Conservation (phyloP, 768 basidiomycete genomes). For the Serendipita sp. region DNA sequence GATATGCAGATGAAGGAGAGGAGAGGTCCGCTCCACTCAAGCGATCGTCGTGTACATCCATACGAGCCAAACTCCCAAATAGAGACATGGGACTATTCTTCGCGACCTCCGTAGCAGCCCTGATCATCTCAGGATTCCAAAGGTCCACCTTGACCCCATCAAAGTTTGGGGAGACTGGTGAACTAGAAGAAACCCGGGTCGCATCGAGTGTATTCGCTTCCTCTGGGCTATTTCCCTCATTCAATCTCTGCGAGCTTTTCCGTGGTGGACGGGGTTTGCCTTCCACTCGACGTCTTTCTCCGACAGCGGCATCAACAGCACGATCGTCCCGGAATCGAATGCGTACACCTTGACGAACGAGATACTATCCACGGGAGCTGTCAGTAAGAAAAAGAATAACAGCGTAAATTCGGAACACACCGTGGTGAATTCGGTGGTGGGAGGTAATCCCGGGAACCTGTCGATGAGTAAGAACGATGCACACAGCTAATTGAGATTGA, state of each 20-base stretch:
- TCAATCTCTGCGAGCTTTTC: background rate
- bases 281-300: background rate
- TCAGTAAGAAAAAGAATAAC: background rate
- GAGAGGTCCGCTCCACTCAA: too few species aligned
- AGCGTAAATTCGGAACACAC: background rate
- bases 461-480: background rate
- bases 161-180: too few species aligned
- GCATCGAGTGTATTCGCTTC: background rate
- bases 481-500: background rate
- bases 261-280: background rate
- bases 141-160: background rate
- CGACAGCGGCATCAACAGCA: background rate
- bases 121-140: background rate
- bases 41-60: too few species aligned
- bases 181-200: too few species aligned
- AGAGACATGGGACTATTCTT: background rate
- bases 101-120: background rate
- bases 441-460: slow-evolving; percentile 3
- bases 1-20: too few species aligned
- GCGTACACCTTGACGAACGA: background rate
- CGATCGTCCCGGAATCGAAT: slow-evolving; percentile 1
- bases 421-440: background rate
- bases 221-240: background rate
- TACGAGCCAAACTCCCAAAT: background rate
- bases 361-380: background rate